Evolutionary conservation across 2,329 filamentous ascomycete species (phyloP).

Genomic region (Furcasterigmium furcatum): DNA sequence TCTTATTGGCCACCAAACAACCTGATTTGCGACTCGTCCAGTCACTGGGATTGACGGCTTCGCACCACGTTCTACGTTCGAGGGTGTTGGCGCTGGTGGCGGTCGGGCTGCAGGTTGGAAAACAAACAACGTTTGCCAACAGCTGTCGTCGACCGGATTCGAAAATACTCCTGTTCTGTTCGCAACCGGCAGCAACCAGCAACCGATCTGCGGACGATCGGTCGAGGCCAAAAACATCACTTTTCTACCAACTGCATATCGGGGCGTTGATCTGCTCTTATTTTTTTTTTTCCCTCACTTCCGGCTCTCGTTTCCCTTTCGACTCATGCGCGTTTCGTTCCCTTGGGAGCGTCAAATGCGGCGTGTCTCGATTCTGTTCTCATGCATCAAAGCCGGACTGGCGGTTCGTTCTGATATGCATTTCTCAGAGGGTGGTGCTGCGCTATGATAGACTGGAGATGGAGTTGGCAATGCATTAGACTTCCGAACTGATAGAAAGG

Average conservation of each 20-base stretch:
- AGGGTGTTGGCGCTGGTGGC: too few relatives aligned
- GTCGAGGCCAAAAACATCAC: too few relatives aligned
- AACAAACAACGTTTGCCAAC: too few relatives aligned
- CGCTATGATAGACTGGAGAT: conserved; percentile 18
- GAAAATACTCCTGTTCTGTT: too few relatives aligned
- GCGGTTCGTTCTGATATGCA: conserved; percentile 15
- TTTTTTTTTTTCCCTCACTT: conserved; percentile 2
- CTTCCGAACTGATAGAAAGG: conserved; percentile 20
- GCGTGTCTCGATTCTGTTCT: background rate
- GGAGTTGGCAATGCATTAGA: conserved; percentile 26
- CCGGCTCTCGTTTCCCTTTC: conserved; percentile 8
- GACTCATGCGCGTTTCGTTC: background rate
- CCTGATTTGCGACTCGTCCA: too few relatives aligned
- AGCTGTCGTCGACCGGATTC: too few relatives aligned
- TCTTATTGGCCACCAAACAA: too few relatives aligned
- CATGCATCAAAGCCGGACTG: conserved; percentile 14
- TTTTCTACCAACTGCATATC: background rate
- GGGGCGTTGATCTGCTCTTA: background rate
- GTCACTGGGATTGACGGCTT: too few relatives aligned
- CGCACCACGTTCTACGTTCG: too few relatives aligned
- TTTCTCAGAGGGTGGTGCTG: conserved; percentile 14
- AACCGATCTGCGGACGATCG: too few relatives aligned
- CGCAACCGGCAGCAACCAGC: too few relatives aligned
- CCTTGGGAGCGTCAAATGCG: background rate
- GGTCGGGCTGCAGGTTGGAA: too few relatives aligned